Percentiles rank a stretch among this genome's conserved stretches.
These are phyloP conservation scores for Pisolithus albus DNA, from an alignment of 768 basidiomycete species.

Conservation along the genomic window DNA sequence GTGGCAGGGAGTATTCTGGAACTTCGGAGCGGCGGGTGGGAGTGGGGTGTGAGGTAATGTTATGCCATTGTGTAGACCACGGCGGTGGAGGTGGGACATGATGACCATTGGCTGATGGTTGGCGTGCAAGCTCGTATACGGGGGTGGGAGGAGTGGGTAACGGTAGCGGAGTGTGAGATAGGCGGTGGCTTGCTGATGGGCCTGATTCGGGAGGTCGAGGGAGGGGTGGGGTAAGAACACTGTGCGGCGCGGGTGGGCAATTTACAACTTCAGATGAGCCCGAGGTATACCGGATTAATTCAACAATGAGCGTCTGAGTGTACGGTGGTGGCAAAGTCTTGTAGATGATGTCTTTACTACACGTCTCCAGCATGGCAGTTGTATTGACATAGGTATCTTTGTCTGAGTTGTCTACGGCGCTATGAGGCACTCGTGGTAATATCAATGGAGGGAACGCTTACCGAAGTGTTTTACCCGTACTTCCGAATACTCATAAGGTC, in stretches of 20 bases:
- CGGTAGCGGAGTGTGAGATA: slow-evolving; percentile 24
- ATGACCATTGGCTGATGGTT: slow-evolving; percentile 27
- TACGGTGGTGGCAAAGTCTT: slow-evolving; percentile 59
- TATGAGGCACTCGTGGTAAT: slow-evolving; percentile 6
- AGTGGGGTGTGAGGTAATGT: slow-evolving; percentile 9
- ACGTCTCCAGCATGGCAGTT: slow-evolving; percentile 65
- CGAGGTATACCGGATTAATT: slow-evolving; percentile 46
- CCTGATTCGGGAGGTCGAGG: slow-evolving; percentile 22
- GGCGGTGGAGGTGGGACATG: slow-evolving; percentile 30
- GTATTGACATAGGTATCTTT: slow-evolving; percentile 63
- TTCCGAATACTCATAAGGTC: slow-evolving; percentile 65
- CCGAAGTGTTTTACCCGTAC: slow-evolving; percentile 63
- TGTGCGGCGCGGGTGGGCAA: slow-evolving; percentile 12
- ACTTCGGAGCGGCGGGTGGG: slow-evolving; percentile 19
- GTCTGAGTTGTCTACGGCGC: slow-evolving; percentile 36
- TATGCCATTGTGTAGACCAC: slow-evolving; percentile 29
- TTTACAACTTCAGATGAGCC: slow-evolving; percentile 26
- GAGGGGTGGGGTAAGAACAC: slow-evolving; percentile 10
- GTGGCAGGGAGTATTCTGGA: slow-evolving; percentile 13
- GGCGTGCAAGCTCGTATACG: slow-evolving; percentile 26
- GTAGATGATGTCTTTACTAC: slow-evolving; percentile 65
- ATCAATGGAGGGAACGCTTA: slow-evolving; percentile 25
- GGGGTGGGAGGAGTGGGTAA: slow-evolving; percentile 29
- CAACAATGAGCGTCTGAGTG: slow-evolving; percentile 65
- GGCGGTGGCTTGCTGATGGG: slow-evolving; percentile 24